A percentile compares a stretch with the other conserved stretches of the same genome.
phyloP scores from a whole-genome alignment of 2,329 filamentous ascomycete genomes.

The Fusarium paranaense region DNA sequence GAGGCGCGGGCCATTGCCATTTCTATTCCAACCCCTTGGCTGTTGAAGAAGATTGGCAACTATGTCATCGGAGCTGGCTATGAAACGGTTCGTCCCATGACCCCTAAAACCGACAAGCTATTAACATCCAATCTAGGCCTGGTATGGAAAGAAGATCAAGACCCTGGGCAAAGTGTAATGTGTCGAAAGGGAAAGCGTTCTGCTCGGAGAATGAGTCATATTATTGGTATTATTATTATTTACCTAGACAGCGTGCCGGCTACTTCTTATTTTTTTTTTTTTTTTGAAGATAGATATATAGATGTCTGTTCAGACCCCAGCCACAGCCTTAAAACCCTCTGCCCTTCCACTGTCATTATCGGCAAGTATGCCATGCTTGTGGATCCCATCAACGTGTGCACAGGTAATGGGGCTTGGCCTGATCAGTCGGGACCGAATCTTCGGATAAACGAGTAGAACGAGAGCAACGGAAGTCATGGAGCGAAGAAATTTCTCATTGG shows the following conservation, averaged over 20 bases:
- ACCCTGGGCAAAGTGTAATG: not conserved
- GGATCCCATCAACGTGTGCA: not conserved
- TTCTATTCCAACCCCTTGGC: not conserved
- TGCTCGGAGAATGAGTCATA: not conserved
- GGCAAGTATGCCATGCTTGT: not conserved
- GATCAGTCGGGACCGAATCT: not conserved
- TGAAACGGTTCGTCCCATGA: not conserved
- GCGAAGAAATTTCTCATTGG: too few relatives aligned
- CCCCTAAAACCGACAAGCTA: fast-evolving
- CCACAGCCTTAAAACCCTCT: not conserved
- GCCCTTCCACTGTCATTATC: not conserved
- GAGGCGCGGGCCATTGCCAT: not conserved
- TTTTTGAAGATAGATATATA: not conserved
- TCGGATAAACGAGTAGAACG: not conserved
- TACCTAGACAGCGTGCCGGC: too few relatives aligned
- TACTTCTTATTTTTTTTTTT: not conserved
- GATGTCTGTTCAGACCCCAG: not conserved
- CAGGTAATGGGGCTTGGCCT: too few relatives aligned
- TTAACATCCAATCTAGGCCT: not conserved
- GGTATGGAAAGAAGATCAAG: not conserved
- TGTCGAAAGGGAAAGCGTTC: not conserved
- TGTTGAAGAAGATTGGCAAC: not conserved
- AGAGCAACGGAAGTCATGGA: not conserved
- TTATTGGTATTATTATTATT: not conserved
- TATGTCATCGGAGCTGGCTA: not conserved